Percentiles rank a stretch among this genome's conserved stretches.
phyloP scores from a whole-genome alignment of 768 basidiomycete species.

The Naganishia vaughanmartiniae region DNA sequence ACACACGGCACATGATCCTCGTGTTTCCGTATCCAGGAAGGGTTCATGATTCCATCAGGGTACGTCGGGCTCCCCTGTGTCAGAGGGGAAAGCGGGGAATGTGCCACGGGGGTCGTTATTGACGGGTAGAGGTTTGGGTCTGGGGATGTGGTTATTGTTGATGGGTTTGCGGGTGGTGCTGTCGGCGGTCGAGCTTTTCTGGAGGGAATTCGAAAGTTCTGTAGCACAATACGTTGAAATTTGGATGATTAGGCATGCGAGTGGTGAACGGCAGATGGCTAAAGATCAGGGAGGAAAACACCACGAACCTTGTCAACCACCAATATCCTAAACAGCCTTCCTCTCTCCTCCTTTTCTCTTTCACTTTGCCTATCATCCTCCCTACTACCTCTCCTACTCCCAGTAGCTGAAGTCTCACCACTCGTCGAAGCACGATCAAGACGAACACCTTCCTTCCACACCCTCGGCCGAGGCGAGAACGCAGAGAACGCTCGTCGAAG shows the following conservation, averaged over 20 bases:
- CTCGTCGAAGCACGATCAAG: not conserved
- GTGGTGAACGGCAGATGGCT: too few relatives aligned
- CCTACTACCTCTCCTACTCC: constrained; percentile 4
- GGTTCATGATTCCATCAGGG: constrained; percentile 93
- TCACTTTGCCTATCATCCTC: too few relatives aligned
- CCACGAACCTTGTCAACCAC: constrained; percentile 71
- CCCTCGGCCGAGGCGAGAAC: not conserved
- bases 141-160: constrained; percentile 19
- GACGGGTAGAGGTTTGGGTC: constrained; percentile 57
- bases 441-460: constrained; percentile 16
- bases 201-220: constrained; percentile 79
- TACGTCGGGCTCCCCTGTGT: constrained; percentile 82
- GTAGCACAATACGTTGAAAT: not conserved
- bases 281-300: not conserved
- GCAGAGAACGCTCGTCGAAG: not conserved
- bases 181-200: constrained; percentile 63
- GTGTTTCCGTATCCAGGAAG: constrained; percentile 97
- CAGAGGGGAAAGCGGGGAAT: constrained; percentile 91
- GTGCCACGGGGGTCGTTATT: constrained; percentile 46
- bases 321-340: constrained; percentile 67
- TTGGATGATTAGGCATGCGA: too few relatives aligned
- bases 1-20: constrained; percentile 86
- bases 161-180: not conserved
- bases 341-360: constrained; percentile 31
- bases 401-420: not conserved